Percentiles rank a stretch among this genome's conserved stretches.
These are phyloP conservation scores for Russula sp. DNA, from an alignment of 768 basidiomycete species.

Conservation along the genomic window DNA sequence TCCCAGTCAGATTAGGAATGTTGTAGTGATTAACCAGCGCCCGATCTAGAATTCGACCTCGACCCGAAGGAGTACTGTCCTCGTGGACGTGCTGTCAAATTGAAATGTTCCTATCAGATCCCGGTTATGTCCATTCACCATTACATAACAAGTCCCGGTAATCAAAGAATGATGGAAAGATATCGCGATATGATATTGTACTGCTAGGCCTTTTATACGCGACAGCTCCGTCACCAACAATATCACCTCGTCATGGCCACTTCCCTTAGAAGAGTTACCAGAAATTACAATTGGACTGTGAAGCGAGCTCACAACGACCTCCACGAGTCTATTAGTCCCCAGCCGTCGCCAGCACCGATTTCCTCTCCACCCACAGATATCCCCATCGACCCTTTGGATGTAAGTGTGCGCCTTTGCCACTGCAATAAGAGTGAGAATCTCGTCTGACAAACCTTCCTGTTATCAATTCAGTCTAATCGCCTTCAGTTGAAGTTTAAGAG, in stretches of 20 bases:
- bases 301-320: constrained; percentile 19
- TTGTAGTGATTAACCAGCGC: too few species aligned
- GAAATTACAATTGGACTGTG: constrained; percentile 13
- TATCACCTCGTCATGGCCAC: not conserved
- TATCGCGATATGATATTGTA: too few species aligned
- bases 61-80: too few species aligned
- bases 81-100: too few species aligned
- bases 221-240: not conserved
- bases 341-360: not conserved
- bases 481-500: constrained; percentile 14
- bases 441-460: not conserved
- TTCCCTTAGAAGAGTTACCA: constrained; percentile 13
- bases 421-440: not conserved
- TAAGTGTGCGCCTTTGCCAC: not conserved
- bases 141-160: too few species aligned
- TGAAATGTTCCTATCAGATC: too few species aligned
- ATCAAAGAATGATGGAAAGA: too few species aligned
- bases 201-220: not conserved
- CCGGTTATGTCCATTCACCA: too few species aligned
- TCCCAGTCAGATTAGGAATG: too few species aligned
- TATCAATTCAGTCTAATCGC: not conserved
- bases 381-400: constrained; percentile 6
- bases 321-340: not conserved
- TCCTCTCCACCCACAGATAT: not conserved
- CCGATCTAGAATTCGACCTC: too few species aligned